phyloP scores from a whole-genome alignment of 306 rosid genomes.

The Carpinus viminea region DNA sequence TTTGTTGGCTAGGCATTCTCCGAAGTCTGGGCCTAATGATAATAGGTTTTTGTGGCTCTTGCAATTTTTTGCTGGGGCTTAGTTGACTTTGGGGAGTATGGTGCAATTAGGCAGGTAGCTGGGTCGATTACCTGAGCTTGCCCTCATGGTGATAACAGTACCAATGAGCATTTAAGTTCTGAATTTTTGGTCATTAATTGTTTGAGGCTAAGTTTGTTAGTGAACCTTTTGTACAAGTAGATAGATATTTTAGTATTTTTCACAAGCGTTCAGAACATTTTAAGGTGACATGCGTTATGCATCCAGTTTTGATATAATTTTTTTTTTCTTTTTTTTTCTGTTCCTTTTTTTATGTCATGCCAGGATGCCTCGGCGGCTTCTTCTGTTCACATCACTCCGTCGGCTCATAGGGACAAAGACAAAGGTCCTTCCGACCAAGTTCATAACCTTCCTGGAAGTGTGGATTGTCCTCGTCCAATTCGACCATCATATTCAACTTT shows the following conservation, averaged over 20 bases:
- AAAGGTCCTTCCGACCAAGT: slow-evolving; percentile 21
- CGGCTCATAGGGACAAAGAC: slow-evolving; percentile 39
- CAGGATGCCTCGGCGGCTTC: slow-evolving; percentile 60
- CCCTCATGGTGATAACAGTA: background rate
- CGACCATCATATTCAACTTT: slow-evolving; percentile 40
- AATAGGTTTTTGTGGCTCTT: background rate
- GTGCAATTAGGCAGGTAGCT: background rate
- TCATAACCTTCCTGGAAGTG: slow-evolving; percentile 21
- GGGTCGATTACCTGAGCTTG: background rate
- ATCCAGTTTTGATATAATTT: background rate
- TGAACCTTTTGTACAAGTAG: background rate
- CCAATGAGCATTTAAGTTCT: background rate
- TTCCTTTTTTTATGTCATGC: slow-evolving; percentile 35
- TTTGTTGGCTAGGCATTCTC: background rate
- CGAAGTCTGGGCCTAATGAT: too few species aligned
- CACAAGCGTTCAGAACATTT: background rate
- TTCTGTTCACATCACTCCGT: slow-evolving; percentile 29
- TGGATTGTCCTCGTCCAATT: slow-evolving; percentile 31
- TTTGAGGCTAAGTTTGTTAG: background rate
- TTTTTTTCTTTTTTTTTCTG: slow-evolving; percentile 5
- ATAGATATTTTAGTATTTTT: background rate
- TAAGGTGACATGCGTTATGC: slow-evolving; percentile 4
- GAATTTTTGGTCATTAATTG: background rate
- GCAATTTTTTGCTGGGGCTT: background rate
- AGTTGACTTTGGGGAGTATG: background rate